Conservation (phyloP, 2,329 filamentous ascomycete genomes). For the Aspergillus chevalieri region DNA sequence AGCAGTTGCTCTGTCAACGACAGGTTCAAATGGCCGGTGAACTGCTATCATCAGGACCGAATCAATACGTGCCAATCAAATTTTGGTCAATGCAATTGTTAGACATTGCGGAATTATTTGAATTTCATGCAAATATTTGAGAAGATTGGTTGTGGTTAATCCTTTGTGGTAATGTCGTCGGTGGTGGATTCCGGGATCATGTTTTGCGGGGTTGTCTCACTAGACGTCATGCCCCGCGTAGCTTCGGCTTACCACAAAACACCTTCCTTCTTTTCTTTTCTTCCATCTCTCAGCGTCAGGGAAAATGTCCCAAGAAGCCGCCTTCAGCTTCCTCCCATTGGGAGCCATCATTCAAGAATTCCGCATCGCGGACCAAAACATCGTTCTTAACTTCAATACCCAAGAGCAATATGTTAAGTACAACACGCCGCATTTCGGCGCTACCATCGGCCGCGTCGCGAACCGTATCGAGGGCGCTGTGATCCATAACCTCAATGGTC, state of each 20-base stretch:
- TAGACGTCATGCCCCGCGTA: not conserved
- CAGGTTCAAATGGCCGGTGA: too few species aligned
- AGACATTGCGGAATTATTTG: too few species aligned
- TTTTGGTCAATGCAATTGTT: too few species aligned
- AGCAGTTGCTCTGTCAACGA: too few species aligned
- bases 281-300: not conserved
- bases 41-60: too few species aligned
- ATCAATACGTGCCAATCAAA: too few species aligned
- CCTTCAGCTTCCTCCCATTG: constrained; percentile 41
- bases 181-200: too few species aligned
- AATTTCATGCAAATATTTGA: too few species aligned
- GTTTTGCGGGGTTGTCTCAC: too few species aligned
- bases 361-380: constrained; percentile 69
- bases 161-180: too few species aligned
- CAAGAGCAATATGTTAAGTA: constrained; percentile 67
- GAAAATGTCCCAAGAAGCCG: constrained; percentile 21
- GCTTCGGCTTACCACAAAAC: not conserved
- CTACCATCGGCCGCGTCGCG: constrained; percentile 78
- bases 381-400: constrained; percentile 78
- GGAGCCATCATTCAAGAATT: constrained; percentile 60
- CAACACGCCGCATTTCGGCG: constrained; percentile 79
- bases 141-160: too few species aligned
- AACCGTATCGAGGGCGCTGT: constrained; percentile 73
- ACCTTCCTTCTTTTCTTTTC: not conserved
- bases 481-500: constrained; percentile 66